Evolutionary conservation across 805 yeast species (phyloP).

Genomic region (Wickerhamomyces hampshirensis): DNA sequence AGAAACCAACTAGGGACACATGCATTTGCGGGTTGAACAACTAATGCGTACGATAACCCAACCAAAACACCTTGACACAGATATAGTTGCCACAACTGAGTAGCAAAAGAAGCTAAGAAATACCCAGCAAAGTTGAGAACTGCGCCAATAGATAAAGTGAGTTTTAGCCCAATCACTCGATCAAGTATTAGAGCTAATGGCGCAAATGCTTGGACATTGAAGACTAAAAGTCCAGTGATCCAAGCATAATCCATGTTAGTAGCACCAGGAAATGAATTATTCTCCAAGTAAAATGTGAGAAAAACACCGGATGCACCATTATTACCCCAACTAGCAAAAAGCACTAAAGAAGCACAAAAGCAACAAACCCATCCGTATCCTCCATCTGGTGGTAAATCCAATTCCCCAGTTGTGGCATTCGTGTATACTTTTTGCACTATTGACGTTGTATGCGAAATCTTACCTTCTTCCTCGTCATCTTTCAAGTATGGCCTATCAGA

Average conservation of each 20-base stretch:
- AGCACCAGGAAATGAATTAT: slow-evolving; percentile 49
- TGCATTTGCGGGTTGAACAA: slow-evolving; percentile 54
- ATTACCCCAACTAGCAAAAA: slow-evolving; percentile 70
- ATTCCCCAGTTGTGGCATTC: slow-evolving; percentile 28
- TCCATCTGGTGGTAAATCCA: slow-evolving; percentile 51
- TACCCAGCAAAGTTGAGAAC: slow-evolving; percentile 48
- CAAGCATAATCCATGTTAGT: slow-evolving; percentile 55
- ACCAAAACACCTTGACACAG: slow-evolving; percentile 63
- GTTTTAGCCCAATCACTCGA: slow-evolving; percentile 45
- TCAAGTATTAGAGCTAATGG: slow-evolving; percentile 50
- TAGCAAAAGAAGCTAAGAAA: slow-evolving; percentile 56
- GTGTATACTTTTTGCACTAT: slow-evolving; percentile 29
- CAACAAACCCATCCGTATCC: slow-evolving; percentile 69
- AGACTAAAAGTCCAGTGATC: slow-evolving; percentile 62
- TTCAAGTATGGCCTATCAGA: too few species aligned
- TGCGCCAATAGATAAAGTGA: slow-evolving; percentile 45
- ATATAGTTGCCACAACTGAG: slow-evolving; percentile 59
- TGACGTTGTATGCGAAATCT: too few species aligned
- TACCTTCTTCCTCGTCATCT: too few species aligned
- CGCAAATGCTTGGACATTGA: slow-evolving; percentile 49
- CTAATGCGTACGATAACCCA: slow-evolving; percentile 47
- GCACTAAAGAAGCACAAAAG: slow-evolving; percentile 43
- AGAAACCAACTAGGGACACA: slow-evolving; percentile 69
- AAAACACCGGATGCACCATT: slow-evolving; percentile 56
- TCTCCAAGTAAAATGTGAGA: slow-evolving; percentile 49